Conservation (phyloP, 805 yeast species). For the Sungouiozyma ichnusensis region DNA sequence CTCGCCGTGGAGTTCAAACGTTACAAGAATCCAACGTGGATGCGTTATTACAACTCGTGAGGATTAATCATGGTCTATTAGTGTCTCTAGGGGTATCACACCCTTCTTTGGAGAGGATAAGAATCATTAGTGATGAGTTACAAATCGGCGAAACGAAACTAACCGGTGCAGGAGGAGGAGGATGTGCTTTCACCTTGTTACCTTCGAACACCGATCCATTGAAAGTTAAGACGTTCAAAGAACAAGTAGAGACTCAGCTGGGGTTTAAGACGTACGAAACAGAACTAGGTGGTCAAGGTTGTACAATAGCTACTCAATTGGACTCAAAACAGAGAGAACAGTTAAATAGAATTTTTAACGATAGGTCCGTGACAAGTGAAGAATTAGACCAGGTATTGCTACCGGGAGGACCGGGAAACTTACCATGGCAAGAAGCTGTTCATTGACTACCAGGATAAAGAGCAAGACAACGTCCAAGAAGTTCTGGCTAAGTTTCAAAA, state of each 20-base stretch:
- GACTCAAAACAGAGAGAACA: neutral
- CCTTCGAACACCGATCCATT: conserved; percentile 33
- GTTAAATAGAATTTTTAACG: neutral
- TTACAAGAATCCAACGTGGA: conserved; percentile 25
- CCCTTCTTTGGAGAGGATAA: conserved; percentile 74
- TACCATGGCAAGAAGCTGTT: conserved; percentile 1
- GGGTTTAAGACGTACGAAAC: conserved; percentile 74
- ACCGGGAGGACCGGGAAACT: neutral
- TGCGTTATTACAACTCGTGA: conserved; percentile 48
- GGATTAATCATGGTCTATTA: conserved; percentile 79
- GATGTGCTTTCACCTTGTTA: conserved; percentile 87
- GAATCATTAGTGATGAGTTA: conserved; percentile 50
- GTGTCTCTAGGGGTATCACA: conserved; percentile 87
- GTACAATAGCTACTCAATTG: conserved; percentile 29
- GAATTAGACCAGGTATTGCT: conserved; percentile 12
- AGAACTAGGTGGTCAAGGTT: conserved; percentile 84
- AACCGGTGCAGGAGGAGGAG: conserved; percentile 99
- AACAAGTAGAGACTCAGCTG: conserved; percentile 27
- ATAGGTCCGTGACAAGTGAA: neutral
- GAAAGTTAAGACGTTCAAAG: conserved; percentile 26
- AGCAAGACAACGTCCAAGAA: too few species aligned
- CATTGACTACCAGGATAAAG: too few species aligned
- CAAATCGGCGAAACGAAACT: conserved; percentile 79
- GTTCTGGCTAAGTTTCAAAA: too few species aligned
- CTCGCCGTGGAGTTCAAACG: conserved; percentile 23